Evolutionary conservation across 371 early-diverging fungal species (phyloP).

Genomic region (Mucor lusitanicus): DNA sequence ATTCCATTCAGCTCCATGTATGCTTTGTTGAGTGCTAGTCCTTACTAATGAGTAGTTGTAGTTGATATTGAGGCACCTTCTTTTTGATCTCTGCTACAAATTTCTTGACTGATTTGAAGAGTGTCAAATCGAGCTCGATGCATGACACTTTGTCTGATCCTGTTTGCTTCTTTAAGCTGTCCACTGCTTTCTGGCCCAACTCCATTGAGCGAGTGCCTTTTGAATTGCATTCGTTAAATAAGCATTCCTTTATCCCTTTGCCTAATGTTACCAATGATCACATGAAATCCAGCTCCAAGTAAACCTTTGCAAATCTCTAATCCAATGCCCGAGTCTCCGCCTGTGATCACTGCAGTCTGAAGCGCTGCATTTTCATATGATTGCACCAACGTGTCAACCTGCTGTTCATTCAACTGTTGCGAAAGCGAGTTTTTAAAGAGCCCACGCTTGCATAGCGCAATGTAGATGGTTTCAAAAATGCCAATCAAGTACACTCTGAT

Average conservation of each 20-base stretch:
- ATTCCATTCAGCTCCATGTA: not conserved
- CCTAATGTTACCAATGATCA: constrained; percentile 36
- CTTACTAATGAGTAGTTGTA: constrained; percentile 43
- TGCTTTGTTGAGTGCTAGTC: not conserved
- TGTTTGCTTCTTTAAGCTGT: not conserved
- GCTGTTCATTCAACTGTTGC: constrained; percentile 9
- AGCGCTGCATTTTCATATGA: not conserved
- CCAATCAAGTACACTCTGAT: constrained; percentile 38
- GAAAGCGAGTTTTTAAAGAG: constrained; percentile 2
- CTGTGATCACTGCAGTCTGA: constrained; percentile 29
- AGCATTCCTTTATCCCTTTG: not conserved
- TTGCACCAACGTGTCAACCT: constrained; percentile 7
- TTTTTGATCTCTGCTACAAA: constrained; percentile 25
- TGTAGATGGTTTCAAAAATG: constrained; percentile 33
- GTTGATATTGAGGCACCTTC: constrained; percentile 12
- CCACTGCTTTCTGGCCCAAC: not conserved
- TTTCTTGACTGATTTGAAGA: constrained; percentile 24
- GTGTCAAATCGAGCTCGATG: constrained; percentile 23
- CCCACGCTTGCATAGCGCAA: constrained; percentile 28
- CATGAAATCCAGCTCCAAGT: constrained; percentile 31
- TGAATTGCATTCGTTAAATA: not conserved
- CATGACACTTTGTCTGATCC: constrained; percentile 12
- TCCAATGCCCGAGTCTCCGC: constrained; percentile 54
- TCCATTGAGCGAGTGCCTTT: constrained; percentile 6
- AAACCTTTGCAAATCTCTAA: constrained; percentile 38